A percentile compares a stretch with the other conserved stretches of the same genome.
Evolutionary conservation across 805 yeast species (phyloP).

Genomic region (Schizosaccharomyces japonicus): DNA sequence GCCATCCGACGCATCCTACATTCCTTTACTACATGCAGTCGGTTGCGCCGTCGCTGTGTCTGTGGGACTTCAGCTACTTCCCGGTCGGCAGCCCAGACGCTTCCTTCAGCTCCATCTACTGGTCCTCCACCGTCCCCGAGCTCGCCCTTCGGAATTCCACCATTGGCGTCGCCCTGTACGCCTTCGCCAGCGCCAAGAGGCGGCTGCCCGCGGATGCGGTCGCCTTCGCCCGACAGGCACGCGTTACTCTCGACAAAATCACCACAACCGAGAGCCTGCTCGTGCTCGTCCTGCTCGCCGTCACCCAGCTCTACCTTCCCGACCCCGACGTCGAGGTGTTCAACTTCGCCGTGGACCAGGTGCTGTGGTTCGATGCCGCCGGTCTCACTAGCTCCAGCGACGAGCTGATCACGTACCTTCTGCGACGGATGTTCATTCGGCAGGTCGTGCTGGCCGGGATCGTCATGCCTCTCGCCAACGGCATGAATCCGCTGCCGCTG

Average conservation of each 20-base stretch:
- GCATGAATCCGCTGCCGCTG: background rate
- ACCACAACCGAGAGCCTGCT: slow-evolving; percentile 1
- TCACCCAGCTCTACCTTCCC: slow-evolving; percentile 2
- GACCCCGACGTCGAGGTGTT: background rate
- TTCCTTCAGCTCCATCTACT: background rate
- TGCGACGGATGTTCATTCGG: slow-evolving; percentile 1
- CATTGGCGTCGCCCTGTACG: slow-evolving; percentile 1
- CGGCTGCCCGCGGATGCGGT: background rate
- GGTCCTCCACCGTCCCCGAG: slow-evolving; percentile 1
- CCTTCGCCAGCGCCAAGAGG: slow-evolving; percentile 2
- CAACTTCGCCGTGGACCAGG: slow-evolving; percentile 1
- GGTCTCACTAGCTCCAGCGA: background rate
- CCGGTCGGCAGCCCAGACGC: background rate
- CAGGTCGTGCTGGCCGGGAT: slow-evolving; percentile 1
- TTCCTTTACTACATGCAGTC: slow-evolving; percentile 2
- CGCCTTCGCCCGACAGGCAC: slow-evolving; percentile 1
- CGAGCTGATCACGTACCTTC: background rate
- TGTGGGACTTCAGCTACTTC: background rate
- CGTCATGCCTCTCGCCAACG: background rate
- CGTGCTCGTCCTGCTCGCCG: background rate
- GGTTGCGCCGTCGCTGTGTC: background rate
- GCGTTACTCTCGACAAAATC: background rate
- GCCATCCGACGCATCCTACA: slow-evolving; percentile 1
- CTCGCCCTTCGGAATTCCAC: background rate
- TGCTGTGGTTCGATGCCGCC: background rate